Base-by-base conservation (phyloP, 495 filamentous ascomycete species). In the Penicillium desertorum region DNA sequence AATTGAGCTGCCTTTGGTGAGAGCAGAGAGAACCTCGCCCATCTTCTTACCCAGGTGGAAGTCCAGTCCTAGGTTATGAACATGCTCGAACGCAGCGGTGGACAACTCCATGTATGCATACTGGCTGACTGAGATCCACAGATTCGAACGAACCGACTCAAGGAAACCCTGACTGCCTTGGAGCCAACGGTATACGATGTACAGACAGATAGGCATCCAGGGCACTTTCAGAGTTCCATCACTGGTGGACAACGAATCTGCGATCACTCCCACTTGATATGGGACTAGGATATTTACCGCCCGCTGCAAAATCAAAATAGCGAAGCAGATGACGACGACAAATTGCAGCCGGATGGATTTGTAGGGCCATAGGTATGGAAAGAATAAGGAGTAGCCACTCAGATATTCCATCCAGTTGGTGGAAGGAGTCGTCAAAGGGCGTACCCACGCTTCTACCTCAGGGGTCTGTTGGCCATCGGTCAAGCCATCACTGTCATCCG, bases 341-440 rank as follows among this genome's bases (percentile, higher is more conserved):
- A 88, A 48, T 74, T 96, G 88, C 22, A 96, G 77, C 60, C 75
- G 76, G 34, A 77, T 71, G 25, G 89, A 84, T 62, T 91, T 90
- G 56, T 83, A 86, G 16, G 91, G 93, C 93, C 93, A 98, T 42
- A 96, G 83, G 65, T 96, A 98, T 0, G 91, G 92, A 71, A 96
- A 92, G 73, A 98, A 95, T 22, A 96, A 76, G 17, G 84, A 86
- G 69, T 96, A 98, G 19, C 90, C 88, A 56, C 86, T 85, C 48
- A 61, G 29, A 22, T 57, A 52, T n/a, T 45, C 61, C 52, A 43
- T 30, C 32, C 30, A 57, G 43, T 20, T 55, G 47, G 16, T 51
- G 32, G 22, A 57, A 41, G 19, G 59, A 7, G 32, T 36, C 0
- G 56, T 45, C 51, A 57, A 34, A 67, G 57, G 27, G 23, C 56